A percentile compares a stretch with the other conserved stretches of the same genome.
Conservation (phyloP, 768 basidiomycete species). For the Chalciporus chontae region DNA sequence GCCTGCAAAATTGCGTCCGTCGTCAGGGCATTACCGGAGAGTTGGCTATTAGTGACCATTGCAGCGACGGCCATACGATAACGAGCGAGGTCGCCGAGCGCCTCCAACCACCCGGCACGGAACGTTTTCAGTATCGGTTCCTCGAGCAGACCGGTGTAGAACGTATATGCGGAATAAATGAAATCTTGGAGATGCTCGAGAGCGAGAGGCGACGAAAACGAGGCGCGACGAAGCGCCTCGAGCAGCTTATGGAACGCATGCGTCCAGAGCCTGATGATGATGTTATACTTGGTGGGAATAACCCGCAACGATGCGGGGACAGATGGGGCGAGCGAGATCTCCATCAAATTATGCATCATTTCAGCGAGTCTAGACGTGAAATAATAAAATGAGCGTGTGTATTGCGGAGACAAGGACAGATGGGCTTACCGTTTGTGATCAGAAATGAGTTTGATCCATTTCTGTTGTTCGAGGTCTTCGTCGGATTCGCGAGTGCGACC, state of each 20-base stretch:
- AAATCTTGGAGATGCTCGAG: conserved; percentile 93
- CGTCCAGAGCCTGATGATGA: conserved; percentile 90
- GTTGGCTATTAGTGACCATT: conserved; percentile 56
- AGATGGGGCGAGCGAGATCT: conserved; percentile 79
- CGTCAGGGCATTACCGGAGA: conserved; percentile 46
- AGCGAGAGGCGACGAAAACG: conserved; percentile 59
- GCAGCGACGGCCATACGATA: conserved; percentile 97
- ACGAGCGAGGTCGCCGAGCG: conserved; percentile 91
- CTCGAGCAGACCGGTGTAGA: conserved; percentile 88
- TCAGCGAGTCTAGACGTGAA: conserved; percentile 72
- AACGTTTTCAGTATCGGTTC: conserved; percentile 68
- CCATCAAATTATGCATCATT: conserved; percentile 82
- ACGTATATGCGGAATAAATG: conserved; percentile 92
- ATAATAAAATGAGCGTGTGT: conserved; percentile 2
- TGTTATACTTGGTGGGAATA: conserved; percentile 93
- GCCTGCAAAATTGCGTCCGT: conserved; percentile 52
- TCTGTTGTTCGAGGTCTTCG: conserved; percentile 69
- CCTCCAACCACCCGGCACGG: conserved; percentile 89
- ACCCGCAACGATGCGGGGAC: conserved; percentile 86
- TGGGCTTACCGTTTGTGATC: conserved; percentile 82
- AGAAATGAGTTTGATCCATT: conserved; percentile 65
- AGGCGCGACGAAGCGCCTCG: conserved; percentile 84
- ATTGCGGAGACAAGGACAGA: conserved; percentile 1
- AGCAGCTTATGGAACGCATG: conserved; percentile 87
- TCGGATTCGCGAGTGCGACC: conserved; percentile 32